Evolutionary conservation across 2,329 filamentous ascomycete species (phyloP), one percentile per base, ranked within the genome.

Genomic region (Monilinia aucupariae): DNA sequence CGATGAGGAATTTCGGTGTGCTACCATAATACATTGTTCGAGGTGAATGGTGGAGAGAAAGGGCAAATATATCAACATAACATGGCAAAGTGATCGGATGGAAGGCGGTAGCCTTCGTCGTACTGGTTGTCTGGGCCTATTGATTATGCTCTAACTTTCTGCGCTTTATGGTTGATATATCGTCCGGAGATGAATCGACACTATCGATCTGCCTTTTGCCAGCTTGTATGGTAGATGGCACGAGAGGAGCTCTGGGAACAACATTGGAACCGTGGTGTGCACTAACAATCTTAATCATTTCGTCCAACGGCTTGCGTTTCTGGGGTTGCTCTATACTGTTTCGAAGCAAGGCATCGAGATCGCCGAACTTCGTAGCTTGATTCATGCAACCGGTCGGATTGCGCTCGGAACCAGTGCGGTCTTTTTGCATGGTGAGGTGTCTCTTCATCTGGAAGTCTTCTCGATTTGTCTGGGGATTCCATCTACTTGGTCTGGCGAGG

Each of bases 361-460:
- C 52, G 4, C 45, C 61, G 22, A 63, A 63, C 20, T 59, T 63
- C 9, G 25, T 25, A 20, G 53, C 25, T 41, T 63, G 61, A 8
- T 50, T 37, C 25, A 41, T 50, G 27, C 53, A 59, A 6, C 41
- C 61, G 10, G 20, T 51, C 25, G 17, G 20, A 45, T 25, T 43
- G 7, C 53, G 53, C 10, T 59, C 37, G 7, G 53, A 63, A 22
- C 53, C 45, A 4, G 17, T 39, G 3, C 61, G 53, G 20, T 52
- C 53, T 7, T 32, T 49, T n/a, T 32, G 30, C 34, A 43, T 50
- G 13, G 7, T 34, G n/a, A 41, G 20, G 1, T 17, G 15, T 39
- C 22, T 59, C 27, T 59, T 51, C 13, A 22, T 49, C 25, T 37
- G 9, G 22, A n/a, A 45, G n/a, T 59, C 47, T 17, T 27, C 22